phyloP scores from a whole-genome alignment of 441 rosid species.

The Populus hybrid region DNA sequence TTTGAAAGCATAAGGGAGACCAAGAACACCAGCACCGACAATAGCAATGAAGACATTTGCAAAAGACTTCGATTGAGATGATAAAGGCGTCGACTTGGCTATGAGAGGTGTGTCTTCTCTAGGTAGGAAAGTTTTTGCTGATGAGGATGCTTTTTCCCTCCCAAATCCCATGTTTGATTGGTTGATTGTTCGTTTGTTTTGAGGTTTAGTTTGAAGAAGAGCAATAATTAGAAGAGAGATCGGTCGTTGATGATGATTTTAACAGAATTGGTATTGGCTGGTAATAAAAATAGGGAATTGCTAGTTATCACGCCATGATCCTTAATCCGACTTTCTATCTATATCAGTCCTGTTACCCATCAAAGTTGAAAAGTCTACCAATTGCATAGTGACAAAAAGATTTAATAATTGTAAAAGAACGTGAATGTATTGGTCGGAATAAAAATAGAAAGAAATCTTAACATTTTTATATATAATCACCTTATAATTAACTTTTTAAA shows the following conservation, averaged over 20 bases:
- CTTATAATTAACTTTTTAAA: too few species aligned
- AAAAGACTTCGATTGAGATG: conserved; percentile 42
- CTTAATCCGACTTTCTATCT: conserved; percentile 26
- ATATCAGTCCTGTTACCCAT: conserved; percentile 51
- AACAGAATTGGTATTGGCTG: background rate
- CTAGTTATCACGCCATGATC: background rate
- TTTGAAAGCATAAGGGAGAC: conserved; percentile 75
- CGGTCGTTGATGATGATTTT: too few species aligned
- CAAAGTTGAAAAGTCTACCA: too few species aligned
- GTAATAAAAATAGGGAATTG: background rate
- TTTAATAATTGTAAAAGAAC: too few species aligned
- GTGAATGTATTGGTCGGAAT: too few species aligned
- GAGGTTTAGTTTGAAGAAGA: too few species aligned
- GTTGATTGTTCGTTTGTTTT: background rate
- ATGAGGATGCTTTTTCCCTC: conserved; percentile 27
- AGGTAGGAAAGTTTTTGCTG: conserved; percentile 12
- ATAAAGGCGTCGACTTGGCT: conserved; percentile 11
- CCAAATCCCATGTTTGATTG: conserved; percentile 31
- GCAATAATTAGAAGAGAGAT: too few species aligned
- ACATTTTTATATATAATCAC: too few species aligned
- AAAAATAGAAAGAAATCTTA: too few species aligned
- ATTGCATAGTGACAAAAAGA: too few species aligned
- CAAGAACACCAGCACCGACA: conserved; percentile 84
- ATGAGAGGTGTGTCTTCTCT: conserved; percentile 66
- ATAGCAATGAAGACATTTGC: conserved; percentile 82